Base-by-base conservation (phyloP, 306 rosid species). In the Gastrolobium villosum region DNA sequence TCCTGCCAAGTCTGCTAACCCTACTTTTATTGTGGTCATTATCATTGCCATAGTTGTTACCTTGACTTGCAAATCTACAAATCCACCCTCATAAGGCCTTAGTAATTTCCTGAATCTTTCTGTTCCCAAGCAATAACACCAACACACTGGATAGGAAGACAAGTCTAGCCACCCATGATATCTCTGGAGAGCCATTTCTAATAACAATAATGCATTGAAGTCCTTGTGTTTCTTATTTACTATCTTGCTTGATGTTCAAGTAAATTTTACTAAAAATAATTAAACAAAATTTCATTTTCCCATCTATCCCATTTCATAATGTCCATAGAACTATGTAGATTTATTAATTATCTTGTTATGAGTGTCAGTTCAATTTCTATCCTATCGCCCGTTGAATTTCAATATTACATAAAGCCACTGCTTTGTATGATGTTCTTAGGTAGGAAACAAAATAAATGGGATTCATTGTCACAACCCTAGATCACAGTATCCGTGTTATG, bases 211-310 rank as follows among this genome's bases (percentile, higher is more conserved):
- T 35, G 30, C 37, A 14, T 49, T 48, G 5, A 75, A 68, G 61
- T 41, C n/a, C n/a, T 75, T 32, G 13, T 15, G 41, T 59, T 60
- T 68, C 26, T 37, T 28, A 31, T 67, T 28, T 28, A 40, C 46
- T 41, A 15, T 62, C 48, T 20, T 61, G 39, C 45, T 49, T 30
- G 50, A 28, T 79, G 31, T 31, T 53, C 61, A 28, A 44, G 37
- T 67, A 3, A 30, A 43, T 67, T 56, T 81, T 15, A 50, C 77
- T 37, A 46, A 30, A 57, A 57, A 15, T 54, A 62, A 20, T 46
- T 65, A 55, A 48, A 31, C 14, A 76, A 55, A 1, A 36, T 46
- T 46, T 55, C 37, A 44, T 57, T 65, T 31, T 31, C 32, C 30
- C 6, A 26, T 74, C 32, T 36, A 9, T 65, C 8, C 3, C 34